These are phyloP conservation scores for Gloeophyllum trabeum DNA, from an alignment of 768 basidiomycete species.

Conservation along the genomic window DNA sequence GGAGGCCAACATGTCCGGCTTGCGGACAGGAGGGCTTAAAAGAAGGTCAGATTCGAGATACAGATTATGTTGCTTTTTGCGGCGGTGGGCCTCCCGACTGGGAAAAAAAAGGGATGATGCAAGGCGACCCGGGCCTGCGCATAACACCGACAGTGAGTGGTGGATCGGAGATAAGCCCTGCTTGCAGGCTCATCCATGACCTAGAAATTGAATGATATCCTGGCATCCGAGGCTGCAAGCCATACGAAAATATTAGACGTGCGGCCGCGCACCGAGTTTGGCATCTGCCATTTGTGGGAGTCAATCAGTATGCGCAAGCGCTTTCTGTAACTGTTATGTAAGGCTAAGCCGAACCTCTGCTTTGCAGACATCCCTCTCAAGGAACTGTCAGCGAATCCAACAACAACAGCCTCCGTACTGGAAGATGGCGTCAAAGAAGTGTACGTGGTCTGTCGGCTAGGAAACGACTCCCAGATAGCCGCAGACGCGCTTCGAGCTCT, in stretches of 20 bases:
- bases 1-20: constrained; percentile 59
- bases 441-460: constrained; percentile 73
- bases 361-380: constrained; percentile 62
- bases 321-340: not conserved
- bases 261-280: constrained; percentile 67
- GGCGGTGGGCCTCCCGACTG: constrained; percentile 64
- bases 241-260: constrained; percentile 57
- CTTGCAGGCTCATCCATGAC: too few relatives aligned
- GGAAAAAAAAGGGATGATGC: constrained; percentile 38
- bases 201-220: constrained; percentile 38
- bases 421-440: constrained; percentile 10
- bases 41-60: constrained; percentile 35
- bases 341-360: constrained; percentile 1
- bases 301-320: constrained; percentile 49
- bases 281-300: constrained; percentile 70
- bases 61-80: constrained; percentile 83
- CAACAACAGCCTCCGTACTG: constrained; percentile 12
- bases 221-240: constrained; percentile 21
- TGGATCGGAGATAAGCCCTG: too few relatives aligned
- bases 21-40: constrained; percentile 49
- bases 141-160: too few relatives aligned
- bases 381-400: constrained; percentile 51
- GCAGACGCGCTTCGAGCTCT: constrained; percentile 46
- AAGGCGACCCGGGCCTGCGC: constrained; percentile 6
- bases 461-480: constrained; percentile 91